Percentiles rank a stretch among this genome's conserved stretches.
These are phyloP conservation scores for Penicillium sp. DNA, from an alignment of 2,329 filamentous ascomycete genomes.

Conservation along the genomic window DNA sequence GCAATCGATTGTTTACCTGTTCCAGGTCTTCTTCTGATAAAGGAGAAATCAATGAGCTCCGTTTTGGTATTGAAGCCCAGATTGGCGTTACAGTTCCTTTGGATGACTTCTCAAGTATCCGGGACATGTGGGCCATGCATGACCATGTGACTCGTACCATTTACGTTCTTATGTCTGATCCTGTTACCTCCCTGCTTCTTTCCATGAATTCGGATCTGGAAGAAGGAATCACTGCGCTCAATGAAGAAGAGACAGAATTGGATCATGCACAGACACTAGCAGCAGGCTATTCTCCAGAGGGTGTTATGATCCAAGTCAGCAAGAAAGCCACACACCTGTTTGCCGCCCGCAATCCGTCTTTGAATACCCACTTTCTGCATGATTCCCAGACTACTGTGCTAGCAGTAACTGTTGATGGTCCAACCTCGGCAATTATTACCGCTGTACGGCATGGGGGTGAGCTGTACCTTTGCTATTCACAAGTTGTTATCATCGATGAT, in stretches of 20 bases:
- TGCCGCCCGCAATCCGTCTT: constrained; percentile 19
- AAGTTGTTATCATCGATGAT: constrained; percentile 16
- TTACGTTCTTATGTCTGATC: constrained; percentile 44
- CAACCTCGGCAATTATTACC: constrained; percentile 29
- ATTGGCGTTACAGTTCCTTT: constrained; percentile 51
- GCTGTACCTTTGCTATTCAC: constrained; percentile 31
- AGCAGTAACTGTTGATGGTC: constrained; percentile 31
- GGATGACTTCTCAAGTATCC: constrained; percentile 41
- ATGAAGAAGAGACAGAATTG: constrained; percentile 41
- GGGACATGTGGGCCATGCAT: constrained; percentile 46
- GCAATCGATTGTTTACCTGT: constrained; percentile 64
- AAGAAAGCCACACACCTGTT: constrained; percentile 35
- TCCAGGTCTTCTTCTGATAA: constrained; percentile 59
- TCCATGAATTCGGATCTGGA: constrained; percentile 37
- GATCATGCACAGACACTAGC: constrained; percentile 46
- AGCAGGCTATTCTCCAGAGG: constrained; percentile 37
- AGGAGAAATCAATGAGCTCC: constrained; percentile 66
- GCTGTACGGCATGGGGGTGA: constrained; percentile 27
- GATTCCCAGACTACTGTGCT: constrained; percentile 24
- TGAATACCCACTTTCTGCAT: constrained; percentile 25
- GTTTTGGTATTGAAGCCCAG: constrained; percentile 66
- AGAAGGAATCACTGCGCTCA: constrained; percentile 40
- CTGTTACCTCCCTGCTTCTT: constrained; percentile 40
- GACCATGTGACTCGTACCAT: constrained; percentile 31
- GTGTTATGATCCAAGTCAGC: constrained; percentile 45